These are phyloP conservation scores for Aureobasidium sp. DNA, from an alignment of 2,329 filamentous ascomycete genomes.

Conservation along the genomic window DNA sequence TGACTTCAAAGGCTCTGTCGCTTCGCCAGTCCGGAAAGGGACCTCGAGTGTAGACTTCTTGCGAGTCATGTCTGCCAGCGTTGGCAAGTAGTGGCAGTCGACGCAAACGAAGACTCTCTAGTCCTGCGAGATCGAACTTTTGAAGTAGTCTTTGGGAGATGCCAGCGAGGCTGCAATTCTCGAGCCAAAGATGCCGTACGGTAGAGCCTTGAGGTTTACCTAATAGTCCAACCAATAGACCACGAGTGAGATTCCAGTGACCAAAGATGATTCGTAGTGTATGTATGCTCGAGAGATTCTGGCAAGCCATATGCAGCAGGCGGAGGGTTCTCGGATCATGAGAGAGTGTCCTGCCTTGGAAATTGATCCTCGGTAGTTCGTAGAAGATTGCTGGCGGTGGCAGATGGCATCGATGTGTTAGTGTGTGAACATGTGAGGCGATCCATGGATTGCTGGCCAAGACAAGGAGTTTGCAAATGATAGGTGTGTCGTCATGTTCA, in stretches of 20 bases:
- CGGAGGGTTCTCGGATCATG: constrained; percentile 31
- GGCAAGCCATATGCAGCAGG: constrained; percentile 30
- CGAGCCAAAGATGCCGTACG: constrained; percentile 37
- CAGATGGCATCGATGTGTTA: constrained; percentile 40
- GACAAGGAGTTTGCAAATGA: constrained; percentile 34
- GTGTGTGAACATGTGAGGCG: constrained; percentile 33
- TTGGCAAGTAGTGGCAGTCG: constrained; percentile 27
- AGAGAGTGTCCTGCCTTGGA: constrained; percentile 32
- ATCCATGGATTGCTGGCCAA: constrained; percentile 33
- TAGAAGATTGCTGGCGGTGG: constrained; percentile 36
- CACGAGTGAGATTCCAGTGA: constrained; percentile 33
- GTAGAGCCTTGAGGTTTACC: constrained; percentile 22
- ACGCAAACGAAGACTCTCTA: constrained; percentile 35
- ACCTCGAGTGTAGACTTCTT: constrained; percentile 22
- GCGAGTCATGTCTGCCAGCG: not conserved
- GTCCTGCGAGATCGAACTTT: constrained; percentile 22
- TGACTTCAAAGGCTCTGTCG: constrained; percentile 14
- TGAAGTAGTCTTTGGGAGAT: constrained; percentile 16
- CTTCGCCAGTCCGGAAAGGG: constrained; percentile 13
- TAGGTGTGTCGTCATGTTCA: constrained; percentile 34
- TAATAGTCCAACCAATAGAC: constrained; percentile 33
- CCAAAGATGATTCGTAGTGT: constrained; percentile 37
- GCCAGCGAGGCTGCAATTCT: constrained; percentile 32
- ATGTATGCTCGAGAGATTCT: constrained; percentile 34
- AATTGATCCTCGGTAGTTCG: constrained; percentile 33